Percentiles rank a stretch among this genome's conserved stretches.
phyloP scores from a whole-genome alignment of 306 rosid genomes.

The Glycine tomentella region DNA sequence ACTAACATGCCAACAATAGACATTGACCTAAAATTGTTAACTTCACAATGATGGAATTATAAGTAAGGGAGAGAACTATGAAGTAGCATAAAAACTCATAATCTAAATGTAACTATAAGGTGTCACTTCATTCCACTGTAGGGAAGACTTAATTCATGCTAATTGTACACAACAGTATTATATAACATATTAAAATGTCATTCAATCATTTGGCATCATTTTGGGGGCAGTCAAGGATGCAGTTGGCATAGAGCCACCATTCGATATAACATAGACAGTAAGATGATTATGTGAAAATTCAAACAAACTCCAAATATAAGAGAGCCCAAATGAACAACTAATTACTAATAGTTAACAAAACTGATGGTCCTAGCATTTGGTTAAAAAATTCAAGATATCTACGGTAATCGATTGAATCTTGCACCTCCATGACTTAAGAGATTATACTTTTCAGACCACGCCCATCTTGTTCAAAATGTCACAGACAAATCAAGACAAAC shows the following conservation, averaged over 20 bases:
- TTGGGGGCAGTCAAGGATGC: not conserved
- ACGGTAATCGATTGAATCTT: too few relatives aligned
- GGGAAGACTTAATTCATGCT: not conserved
- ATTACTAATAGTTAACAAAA: not conserved
- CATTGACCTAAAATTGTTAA: not conserved
- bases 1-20: slow-evolving; percentile 1
- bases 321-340: slow-evolving; percentile 2
- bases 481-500: slow-evolving; percentile 1
- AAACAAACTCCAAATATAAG: slow-evolving; percentile 17
- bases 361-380: slow-evolving; percentile 16
- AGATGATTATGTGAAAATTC: not conserved
- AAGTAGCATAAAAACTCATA: not conserved
- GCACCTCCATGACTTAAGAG: slow-evolving; percentile 27
- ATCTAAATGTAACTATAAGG: slow-evolving; percentile 7
- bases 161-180: not conserved
- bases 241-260: slow-evolving; percentile 17
- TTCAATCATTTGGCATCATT: not conserved
- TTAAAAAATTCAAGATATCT: not conserved
- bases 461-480: slow-evolving; percentile 10
- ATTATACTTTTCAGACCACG: slow-evolving; percentile 8
- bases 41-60: not conserved
- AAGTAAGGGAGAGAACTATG: not conserved
- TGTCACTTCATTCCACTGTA: not conserved
- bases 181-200: slow-evolving; percentile 10
- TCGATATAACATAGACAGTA: not conserved